phyloP scores from a whole-genome alignment of 352 stramenopile genomes.

The Porosira glacialis region DNA sequence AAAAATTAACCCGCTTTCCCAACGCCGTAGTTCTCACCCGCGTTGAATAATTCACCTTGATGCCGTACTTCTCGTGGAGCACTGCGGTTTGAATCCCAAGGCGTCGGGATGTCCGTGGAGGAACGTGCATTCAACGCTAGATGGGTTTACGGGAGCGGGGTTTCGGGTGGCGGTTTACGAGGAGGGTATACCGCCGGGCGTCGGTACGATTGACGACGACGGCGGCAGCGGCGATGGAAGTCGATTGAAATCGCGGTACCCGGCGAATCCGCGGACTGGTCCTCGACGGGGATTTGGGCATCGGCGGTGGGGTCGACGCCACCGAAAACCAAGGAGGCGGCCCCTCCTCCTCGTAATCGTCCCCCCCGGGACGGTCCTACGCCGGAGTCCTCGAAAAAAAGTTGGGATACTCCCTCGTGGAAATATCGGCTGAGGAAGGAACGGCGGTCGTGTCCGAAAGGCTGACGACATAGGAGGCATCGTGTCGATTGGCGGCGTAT shows the following conservation, averaged over 20 bases:
- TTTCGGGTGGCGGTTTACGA: constrained; percentile 84
- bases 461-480: constrained; percentile 70
- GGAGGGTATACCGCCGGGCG: too few relatives aligned
- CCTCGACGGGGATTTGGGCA: too few relatives aligned
- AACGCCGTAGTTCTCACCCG: too few relatives aligned
- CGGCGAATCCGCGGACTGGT: too few relatives aligned
- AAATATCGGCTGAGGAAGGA: constrained; percentile 78
- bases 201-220: too few relatives aligned
- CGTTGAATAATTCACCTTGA: too few relatives aligned
- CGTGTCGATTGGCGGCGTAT: constrained; percentile 68
- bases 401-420: constrained; percentile 78
- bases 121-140: constrained; percentile 82
- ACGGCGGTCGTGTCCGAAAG: constrained; percentile 68
- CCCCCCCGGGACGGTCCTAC: constrained; percentile 22
- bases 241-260: too few relatives aligned
- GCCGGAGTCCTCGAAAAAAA: constrained; percentile 63
- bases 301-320: too few relatives aligned
- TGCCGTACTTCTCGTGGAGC: constrained; percentile 83
- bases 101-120: constrained; percentile 81
- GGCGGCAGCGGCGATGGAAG: too few relatives aligned
- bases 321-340: too few relatives aligned
- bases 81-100: constrained; percentile 85
- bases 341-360: too few relatives aligned
- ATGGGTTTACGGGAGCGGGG: constrained; percentile 76
- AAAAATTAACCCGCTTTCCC: too few relatives aligned